Conservation (phyloP, 169 alveolate genomes). For the Plasmodium knowlesi region DNA sequence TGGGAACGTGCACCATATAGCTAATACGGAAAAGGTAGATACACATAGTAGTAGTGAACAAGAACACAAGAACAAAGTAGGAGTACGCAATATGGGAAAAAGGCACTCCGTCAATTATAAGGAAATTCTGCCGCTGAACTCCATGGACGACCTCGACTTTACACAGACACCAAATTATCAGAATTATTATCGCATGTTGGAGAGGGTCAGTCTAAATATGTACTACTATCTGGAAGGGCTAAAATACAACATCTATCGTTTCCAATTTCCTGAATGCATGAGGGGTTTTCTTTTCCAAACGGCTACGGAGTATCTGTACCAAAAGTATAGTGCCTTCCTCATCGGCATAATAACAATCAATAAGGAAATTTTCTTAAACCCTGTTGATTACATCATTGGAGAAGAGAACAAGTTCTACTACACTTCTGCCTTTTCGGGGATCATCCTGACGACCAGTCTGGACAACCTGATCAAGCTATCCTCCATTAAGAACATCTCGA, state of each 20-base stretch:
- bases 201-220: constrained; percentile 62
- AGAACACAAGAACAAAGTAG: neutral
- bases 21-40: neutral
- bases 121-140: neutral
- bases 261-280: constrained; percentile 74
- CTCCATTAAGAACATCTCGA: constrained; percentile 64
- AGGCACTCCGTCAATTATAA: neutral
- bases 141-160: neutral
- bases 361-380: constrained; percentile 80
- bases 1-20: neutral
- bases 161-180: neutral
- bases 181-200: constrained; percentile 38
- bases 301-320: constrained; percentile 78
- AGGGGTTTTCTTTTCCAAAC: constrained; percentile 78
- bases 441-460: constrained; percentile 80
- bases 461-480: constrained; percentile 78
- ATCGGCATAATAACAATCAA: constrained; percentile 80
- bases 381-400: constrained; percentile 80
- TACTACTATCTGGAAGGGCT: constrained; percentile 69
- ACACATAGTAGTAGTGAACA: neutral
- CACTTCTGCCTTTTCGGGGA: constrained; percentile 72
- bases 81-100: neutral
- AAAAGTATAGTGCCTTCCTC: constrained; percentile 77
- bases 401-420: constrained; percentile 72
- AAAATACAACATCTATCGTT: constrained; percentile 68